phyloP scores from a whole-genome alignment of 1,284 basidiomycete species.

The Cutaneotrichosporon mucoides region DNA sequence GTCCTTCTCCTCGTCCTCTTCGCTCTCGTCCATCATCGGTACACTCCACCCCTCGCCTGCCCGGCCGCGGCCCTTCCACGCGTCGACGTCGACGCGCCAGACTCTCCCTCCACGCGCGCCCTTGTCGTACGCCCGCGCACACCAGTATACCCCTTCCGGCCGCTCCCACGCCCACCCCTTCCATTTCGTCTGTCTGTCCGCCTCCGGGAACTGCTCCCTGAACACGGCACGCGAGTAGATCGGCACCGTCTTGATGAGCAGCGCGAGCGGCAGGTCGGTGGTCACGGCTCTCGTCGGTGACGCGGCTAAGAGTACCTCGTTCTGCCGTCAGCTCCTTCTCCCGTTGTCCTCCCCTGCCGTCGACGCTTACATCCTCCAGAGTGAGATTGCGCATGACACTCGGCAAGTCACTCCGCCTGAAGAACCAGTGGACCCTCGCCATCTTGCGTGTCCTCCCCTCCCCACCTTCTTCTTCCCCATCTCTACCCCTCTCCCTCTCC shows the following conservation, averaged over 20 bases:
- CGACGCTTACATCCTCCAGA: slow-evolving; percentile 43
- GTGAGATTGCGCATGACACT: slow-evolving; percentile 44
- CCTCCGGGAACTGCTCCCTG: slow-evolving; percentile 30
- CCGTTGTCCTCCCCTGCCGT: no score
- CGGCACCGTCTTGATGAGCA: slow-evolving; percentile 34
- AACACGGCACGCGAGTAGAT: slow-evolving; percentile 39
- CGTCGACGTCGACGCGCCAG: slow-evolving; percentile 44
- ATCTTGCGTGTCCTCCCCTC: slow-evolving; percentile 31
- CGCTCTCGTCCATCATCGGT: slow-evolving; percentile 17
- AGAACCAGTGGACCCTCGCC: slow-evolving; percentile 48
- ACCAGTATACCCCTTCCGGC: slow-evolving; percentile 42
- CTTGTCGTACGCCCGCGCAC: slow-evolving; percentile 45
- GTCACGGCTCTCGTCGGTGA: slow-evolving; percentile 33
- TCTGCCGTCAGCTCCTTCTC: slow-evolving; percentile 22
- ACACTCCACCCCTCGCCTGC: slow-evolving; percentile 31
- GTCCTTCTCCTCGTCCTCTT: slow-evolving; percentile 16
- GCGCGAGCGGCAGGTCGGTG: slow-evolving; percentile 31
- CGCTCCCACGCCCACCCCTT: slow-evolving; percentile 38
- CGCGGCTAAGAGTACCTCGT: slow-evolving; percentile 43
- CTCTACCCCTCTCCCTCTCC: slow-evolving; percentile 15
- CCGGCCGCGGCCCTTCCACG: slow-evolving; percentile 37
- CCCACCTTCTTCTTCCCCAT: background rate
- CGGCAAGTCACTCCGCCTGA: slow-evolving; percentile 43
- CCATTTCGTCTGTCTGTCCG: slow-evolving; percentile 28
- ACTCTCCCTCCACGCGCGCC: slow-evolving; percentile 41